Evolutionary conservation across 2,329 filamentous ascomycete species (phyloP).

Genomic region (Talaromyces marneffei): DNA sequence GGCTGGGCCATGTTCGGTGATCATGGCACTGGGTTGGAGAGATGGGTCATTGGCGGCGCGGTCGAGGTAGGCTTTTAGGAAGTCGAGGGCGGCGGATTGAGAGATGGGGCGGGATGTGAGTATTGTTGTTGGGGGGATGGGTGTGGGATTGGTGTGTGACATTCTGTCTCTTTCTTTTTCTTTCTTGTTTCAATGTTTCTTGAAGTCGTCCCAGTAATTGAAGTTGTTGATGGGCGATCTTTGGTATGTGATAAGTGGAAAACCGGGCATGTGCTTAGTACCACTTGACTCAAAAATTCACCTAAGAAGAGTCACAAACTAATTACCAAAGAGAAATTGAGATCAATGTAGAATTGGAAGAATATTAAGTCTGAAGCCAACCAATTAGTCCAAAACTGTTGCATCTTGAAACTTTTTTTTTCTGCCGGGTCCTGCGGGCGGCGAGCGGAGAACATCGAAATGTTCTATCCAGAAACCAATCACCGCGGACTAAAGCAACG

Average conservation of each 20-base stretch:
- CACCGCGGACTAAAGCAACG: background rate
- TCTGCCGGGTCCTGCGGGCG: slow-evolving; percentile 6
- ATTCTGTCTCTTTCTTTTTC: slow-evolving; percentile 23
- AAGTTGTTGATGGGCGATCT: background rate
- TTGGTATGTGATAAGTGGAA: background rate
- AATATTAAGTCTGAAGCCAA: background rate
- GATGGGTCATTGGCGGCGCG: slow-evolving; percentile 38
- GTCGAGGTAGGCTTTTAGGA: slow-evolving; percentile 39
- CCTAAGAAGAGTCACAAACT: background rate
- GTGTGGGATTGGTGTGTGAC: slow-evolving; percentile 31
- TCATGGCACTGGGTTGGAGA: slow-evolving; percentile 40
- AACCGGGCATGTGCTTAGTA: background rate
- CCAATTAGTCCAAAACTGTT: background rate
- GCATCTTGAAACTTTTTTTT: slow-evolving; percentile 1
- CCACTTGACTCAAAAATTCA: background rate
- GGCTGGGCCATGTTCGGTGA: slow-evolving; percentile 40
- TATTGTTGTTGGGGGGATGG: slow-evolving; percentile 35
- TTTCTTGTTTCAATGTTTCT: background rate
- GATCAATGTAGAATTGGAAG: background rate
- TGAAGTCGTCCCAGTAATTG: background rate
- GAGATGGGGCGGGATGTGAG: slow-evolving; percentile 32
- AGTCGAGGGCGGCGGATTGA: slow-evolving; percentile 36
- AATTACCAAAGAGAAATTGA: background rate
- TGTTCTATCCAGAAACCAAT: slow-evolving; percentile 4
- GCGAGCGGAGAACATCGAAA: slow-evolving; percentile 7